Conservation (phyloP, 2,329 filamentous ascomycete species). For the Balansia obtecta region DNA sequence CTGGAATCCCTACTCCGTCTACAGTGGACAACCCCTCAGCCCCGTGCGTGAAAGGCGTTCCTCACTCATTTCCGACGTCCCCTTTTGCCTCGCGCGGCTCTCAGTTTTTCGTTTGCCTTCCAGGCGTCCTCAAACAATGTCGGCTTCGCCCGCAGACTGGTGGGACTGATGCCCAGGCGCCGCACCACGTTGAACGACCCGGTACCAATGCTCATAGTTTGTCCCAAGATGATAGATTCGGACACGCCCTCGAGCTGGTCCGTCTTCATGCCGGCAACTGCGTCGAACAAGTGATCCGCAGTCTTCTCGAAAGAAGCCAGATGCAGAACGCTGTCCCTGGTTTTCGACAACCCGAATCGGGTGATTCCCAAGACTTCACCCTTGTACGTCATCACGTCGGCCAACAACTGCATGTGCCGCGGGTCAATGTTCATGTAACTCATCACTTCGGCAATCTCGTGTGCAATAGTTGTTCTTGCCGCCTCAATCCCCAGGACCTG, state of each 20-base stretch:
- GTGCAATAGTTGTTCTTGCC: constrained; percentile 75
- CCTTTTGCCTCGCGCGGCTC: too few species aligned
- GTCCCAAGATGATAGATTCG: constrained; percentile 97
- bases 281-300: constrained; percentile 91
- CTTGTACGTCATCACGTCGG: constrained; percentile 98
- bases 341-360: constrained; percentile 89
- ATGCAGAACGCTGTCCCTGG: constrained; percentile 87
- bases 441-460: constrained; percentile 85
- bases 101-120: constrained; percentile 18
- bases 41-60: too few species aligned
- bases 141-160: constrained; percentile 43
- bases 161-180: constrained; percentile 52
- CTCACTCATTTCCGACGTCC: too few species aligned
- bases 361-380: constrained; percentile 95
- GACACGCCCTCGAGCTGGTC: constrained; percentile 88
- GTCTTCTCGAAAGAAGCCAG: constrained; percentile 97
- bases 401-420: constrained; percentile 92
- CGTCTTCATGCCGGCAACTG: constrained; percentile 80
- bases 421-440: constrained; percentile 90
- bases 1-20: too few species aligned
- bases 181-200: constrained; percentile 85
- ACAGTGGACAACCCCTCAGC: too few species aligned
- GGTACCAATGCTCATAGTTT: constrained; percentile 83
- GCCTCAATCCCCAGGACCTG: constrained; percentile 92
- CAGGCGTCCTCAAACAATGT: constrained; percentile 63